Base-by-base conservation (phyloP, 768 basidiomycete genomes). In the Gelatoporia subvermispora region DNA sequence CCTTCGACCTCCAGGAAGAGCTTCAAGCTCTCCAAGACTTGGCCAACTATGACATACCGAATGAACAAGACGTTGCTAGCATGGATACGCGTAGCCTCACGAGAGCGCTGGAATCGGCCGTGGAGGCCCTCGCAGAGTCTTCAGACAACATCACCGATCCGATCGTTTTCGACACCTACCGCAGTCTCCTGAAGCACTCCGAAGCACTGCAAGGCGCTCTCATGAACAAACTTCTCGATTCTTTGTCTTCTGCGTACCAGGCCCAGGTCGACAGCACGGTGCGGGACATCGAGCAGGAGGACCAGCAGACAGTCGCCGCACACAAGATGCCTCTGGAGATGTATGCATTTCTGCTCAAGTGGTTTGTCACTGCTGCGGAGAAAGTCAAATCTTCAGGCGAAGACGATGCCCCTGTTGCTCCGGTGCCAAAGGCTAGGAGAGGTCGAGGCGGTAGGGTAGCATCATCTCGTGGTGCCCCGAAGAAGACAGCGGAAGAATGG, bases 311-410 rank as follows among this genome's bases (percentile, higher is more conserved):
- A 1, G 74, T 78, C 57, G 65, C 76, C 53, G 59, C 71, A 0
- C 92, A 93, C 65, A 88, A 85, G 63, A 54, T 62, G 3, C 81
- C 91, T 0, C 73, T 99, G 51, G 96, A 98, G 65, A 84, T 88
- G 74, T 97, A 91, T 64, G 88, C 86, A 7, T 97, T 98, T 63
- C 71, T 97, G 21, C 67, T 96, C n/a, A 76, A 84, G 51, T 97
- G 93, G 93, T 94, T 94, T 62, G 87, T 90, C 15, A 68, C 72
- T 10, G 83, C 83, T 0, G 86, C 84, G 1, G 93, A 95, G 66
- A 87, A 85, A 55, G 79, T 85, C 50, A 86, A 85, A 38, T 70
- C 70, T 5, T 61, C 72, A 11, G 77, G 71, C 37, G 72, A 76
- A 11, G 72, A 75, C 37, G 65, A 59, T 2, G 73, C 70, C 17